Conservation (phyloP, 2,329 filamentous ascomycete species). For the Penicillium griseofulvum region DNA sequence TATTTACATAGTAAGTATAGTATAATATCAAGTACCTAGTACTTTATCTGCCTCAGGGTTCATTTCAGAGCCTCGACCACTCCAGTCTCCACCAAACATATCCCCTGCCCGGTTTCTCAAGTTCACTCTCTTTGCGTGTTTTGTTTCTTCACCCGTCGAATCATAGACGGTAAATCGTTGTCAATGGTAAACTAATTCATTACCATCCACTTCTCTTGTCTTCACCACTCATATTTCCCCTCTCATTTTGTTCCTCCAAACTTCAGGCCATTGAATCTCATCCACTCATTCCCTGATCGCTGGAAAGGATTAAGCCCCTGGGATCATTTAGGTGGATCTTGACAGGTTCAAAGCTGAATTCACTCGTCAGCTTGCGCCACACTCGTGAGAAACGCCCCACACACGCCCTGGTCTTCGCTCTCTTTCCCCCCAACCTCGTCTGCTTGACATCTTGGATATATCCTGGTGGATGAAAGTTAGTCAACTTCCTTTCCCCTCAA, state of each 20-base stretch:
- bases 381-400: conserved; percentile 39
- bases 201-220: not conserved
- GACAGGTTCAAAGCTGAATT: conserved; percentile 37
- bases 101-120: conserved; percentile 9
- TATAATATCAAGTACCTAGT: conserved; percentile 6
- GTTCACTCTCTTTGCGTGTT: not conserved
- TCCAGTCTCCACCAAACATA: conserved; percentile 8
- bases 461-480: conserved; percentile 22
- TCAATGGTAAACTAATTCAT: not conserved
- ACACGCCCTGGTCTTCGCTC: conserved; percentile 31
- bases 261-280: conserved; percentile 13
- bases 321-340: conserved; percentile 16
- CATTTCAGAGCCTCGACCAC: conserved; percentile 27
- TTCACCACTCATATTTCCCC: conserved; percentile 3
- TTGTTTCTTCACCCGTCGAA: not conserved
- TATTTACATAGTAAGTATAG: rapidly evolving
- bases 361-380: conserved; percentile 47
- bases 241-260: conserved; percentile 13
- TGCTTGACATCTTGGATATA: conserved; percentile 11
- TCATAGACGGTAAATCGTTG: not conserved
- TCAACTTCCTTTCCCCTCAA: conserved; percentile 6
- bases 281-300: conserved; percentile 24
- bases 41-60: conserved; percentile 17
- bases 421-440: conserved; percentile 11
- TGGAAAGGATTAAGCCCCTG: conserved; percentile 24